Evolutionary conservation across 495 filamentous ascomycete genomes (phyloP), one percentile per base, ranked within the genome.

Genomic region (Annulohypoxylon maeteangense): DNA sequence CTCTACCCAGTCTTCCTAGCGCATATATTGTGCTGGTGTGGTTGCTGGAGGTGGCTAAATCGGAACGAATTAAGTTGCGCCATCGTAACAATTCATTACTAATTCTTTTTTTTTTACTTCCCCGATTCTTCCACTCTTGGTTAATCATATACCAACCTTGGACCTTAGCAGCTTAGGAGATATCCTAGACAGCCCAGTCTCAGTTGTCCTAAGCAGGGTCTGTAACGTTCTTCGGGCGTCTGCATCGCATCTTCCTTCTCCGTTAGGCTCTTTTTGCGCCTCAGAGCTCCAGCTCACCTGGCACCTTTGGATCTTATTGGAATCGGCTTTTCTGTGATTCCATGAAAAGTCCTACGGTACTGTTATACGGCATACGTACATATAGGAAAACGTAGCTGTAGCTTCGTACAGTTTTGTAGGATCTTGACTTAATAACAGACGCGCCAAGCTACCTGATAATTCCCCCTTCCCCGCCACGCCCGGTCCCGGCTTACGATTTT

Each of bases 401-500:
- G 32, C 36, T 40, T 40, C 36, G 36, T 44, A 20, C 40, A 44
- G 40, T 20, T 44, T 44, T 16, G 40, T 70, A 56, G 55, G 62
- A 65, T 56, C 27, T 65, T 16, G 20, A 65, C 8, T 48, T 63
- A 59, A 56, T 68, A 61, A 65, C 51, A 72, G 65, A 72, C 65
- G 70, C 70, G 70, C 70, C 70, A 65, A 72, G 65, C 70, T 54
- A 36, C 65, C 60, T 55, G 25, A 68, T 68, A 65, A 50, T 68
- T 36, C 38, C 59, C 65, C 70, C 60, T 72, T 65, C 70, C 70
- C 70, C 70, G 64, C 70, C 65, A 72, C 70, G 40, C 23, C 64
- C 60, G 70, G 62, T 68, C 62, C 68, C 68, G 68, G 64, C 70
- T 72, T 67, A 68, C 65, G 48, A 72, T 68, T 65, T 67, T 68